phyloP scores from a whole-genome alignment of 176 grass and related monocot genomes.

The Panicum miliaceum region DNA sequence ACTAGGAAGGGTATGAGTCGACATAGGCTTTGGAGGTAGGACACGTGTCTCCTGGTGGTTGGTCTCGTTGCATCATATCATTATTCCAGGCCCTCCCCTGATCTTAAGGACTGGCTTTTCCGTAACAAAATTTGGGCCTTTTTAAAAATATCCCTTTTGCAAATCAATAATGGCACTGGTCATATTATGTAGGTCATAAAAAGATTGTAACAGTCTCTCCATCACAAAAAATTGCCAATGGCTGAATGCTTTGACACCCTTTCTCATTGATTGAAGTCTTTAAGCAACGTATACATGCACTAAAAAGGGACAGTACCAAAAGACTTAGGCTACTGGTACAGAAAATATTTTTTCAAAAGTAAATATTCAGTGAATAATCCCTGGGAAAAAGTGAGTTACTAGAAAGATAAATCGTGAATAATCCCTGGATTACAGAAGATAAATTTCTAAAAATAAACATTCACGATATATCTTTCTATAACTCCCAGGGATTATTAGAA shows the following conservation, averaged over 20 bases:
- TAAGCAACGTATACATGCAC: not conserved
- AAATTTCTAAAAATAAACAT: not conserved
- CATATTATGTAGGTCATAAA: constrained; percentile 23
- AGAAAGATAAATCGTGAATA: not conserved
- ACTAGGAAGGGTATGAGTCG: constrained; percentile 28
- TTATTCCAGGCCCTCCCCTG: constrained; percentile 1
- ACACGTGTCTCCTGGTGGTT: constrained; percentile 38
- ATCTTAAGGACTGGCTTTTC: constrained; percentile 11
- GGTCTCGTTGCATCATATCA: constrained; percentile 21
- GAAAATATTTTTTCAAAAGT: not conserved
- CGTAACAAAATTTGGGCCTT: constrained; percentile 8
- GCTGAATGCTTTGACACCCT: constrained; percentile 27
- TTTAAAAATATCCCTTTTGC: constrained; percentile 14
- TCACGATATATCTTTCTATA: not conserved
- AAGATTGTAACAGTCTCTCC: not conserved
- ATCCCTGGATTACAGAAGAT: not conserved
- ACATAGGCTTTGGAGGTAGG: constrained; percentile 6
- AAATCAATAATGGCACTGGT: constrained; percentile 41
- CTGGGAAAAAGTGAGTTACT: too few species aligned
- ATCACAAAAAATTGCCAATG: not conserved
- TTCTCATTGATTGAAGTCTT: constrained; percentile 21
- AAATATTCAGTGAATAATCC: not conserved
- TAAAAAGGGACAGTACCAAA: constrained; percentile 11
- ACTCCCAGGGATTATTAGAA: not conserved
- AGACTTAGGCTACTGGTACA: not conserved